phyloP scores from a whole-genome alignment of 2,329 filamentous ascomycete species.

The Neonectria magnoliae region DNA sequence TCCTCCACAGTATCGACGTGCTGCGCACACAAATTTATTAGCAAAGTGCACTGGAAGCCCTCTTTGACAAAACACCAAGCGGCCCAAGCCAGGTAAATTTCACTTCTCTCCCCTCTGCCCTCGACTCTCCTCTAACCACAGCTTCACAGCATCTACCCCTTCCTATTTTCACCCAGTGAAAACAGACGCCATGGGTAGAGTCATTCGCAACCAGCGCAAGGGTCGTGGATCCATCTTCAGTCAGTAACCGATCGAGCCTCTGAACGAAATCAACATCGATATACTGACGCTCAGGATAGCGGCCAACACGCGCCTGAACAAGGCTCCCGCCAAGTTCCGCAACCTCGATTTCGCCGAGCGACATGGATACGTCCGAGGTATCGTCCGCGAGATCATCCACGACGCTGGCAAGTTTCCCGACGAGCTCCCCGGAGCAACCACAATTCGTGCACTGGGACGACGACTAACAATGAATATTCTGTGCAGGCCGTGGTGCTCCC shows the following conservation, averaged over 20 bases:
- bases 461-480: slow-evolving; percentile 40
- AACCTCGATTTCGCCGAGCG: slow-evolving; percentile 95
- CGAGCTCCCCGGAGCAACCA: slow-evolving; percentile 25
- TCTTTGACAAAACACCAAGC: slow-evolving; percentile 53
- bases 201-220: slow-evolving; percentile 74
- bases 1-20: slow-evolving; percentile 39
- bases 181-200: slow-evolving; percentile 63
- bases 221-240: slow-evolving; percentile 69
- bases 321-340: slow-evolving; percentile 87
- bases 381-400: slow-evolving; percentile 99
- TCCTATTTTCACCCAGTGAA: slow-evolving; percentile 47
- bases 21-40: slow-evolving; percentile 54
- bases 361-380: slow-evolving; percentile 96
- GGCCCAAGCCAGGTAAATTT: slow-evolving; percentile 52
- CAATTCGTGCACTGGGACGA: slow-evolving; percentile 29
- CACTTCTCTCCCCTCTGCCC: slow-evolving; percentile 39
- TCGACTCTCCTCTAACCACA: slow-evolving; percentile 45
- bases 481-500: slow-evolving; percentile 82
- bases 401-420: slow-evolving; percentile 74
- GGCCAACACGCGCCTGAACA: slow-evolving; percentile 91
- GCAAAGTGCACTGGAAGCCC: slow-evolving; percentile 39
- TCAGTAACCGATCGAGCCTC: slow-evolving; percentile 49
- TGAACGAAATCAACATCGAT: slow-evolving; percentile 38
- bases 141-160: slow-evolving; percentile 47
- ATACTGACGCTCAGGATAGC: slow-evolving; percentile 58